Evolutionary conservation across 495 filamentous ascomycete genomes (phyloP).

Genomic region (Penicillium bovifimosum): DNA sequence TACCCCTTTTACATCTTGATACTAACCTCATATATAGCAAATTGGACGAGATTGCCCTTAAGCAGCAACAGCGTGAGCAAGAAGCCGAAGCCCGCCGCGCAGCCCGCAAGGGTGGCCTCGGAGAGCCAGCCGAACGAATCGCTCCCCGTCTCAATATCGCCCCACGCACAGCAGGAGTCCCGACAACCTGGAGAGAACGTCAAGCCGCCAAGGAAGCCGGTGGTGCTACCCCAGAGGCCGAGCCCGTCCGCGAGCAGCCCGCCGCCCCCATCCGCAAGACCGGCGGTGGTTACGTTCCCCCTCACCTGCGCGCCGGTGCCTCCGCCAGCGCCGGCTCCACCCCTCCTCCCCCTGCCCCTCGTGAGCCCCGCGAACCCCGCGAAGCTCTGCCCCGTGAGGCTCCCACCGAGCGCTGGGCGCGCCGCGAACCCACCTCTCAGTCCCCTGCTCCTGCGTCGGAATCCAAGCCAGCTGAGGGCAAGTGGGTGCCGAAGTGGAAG

Average conservation of each 20-base stretch:
- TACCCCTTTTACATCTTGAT: background rate
- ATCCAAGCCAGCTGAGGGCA: constrained; percentile 27
- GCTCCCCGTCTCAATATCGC: constrained; percentile 65
- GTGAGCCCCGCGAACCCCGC: constrained; percentile 32
- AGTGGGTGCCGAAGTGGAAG: constrained; percentile 45
- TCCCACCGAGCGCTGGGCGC: constrained; percentile 29
- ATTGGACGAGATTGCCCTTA: constrained; percentile 59
- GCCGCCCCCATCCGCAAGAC: constrained; percentile 28
- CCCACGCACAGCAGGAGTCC: constrained; percentile 43
- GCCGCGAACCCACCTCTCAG: constrained; percentile 13
- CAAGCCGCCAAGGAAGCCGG: constrained; percentile 58
- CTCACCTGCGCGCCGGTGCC: constrained; percentile 40
- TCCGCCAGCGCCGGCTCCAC: constrained; percentile 24
- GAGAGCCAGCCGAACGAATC: constrained; percentile 51
- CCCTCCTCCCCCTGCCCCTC: constrained; percentile 28
- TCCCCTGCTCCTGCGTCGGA: constrained; percentile 23
- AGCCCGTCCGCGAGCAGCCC: constrained; percentile 25
- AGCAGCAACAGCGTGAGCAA: constrained; percentile 63
- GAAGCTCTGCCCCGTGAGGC: constrained; percentile 27
- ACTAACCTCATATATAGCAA: constrained; percentile 37
- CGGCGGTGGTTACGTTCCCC: constrained; percentile 46
- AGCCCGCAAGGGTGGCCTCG: constrained; percentile 38
- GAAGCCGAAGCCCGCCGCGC: constrained; percentile 58
- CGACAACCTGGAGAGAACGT: constrained; percentile 79
- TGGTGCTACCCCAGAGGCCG: constrained; percentile 23